Base-by-base conservation (phyloP, 2,329 filamentous ascomycete genomes). In the Ophiostoma fasciatum region DNA sequence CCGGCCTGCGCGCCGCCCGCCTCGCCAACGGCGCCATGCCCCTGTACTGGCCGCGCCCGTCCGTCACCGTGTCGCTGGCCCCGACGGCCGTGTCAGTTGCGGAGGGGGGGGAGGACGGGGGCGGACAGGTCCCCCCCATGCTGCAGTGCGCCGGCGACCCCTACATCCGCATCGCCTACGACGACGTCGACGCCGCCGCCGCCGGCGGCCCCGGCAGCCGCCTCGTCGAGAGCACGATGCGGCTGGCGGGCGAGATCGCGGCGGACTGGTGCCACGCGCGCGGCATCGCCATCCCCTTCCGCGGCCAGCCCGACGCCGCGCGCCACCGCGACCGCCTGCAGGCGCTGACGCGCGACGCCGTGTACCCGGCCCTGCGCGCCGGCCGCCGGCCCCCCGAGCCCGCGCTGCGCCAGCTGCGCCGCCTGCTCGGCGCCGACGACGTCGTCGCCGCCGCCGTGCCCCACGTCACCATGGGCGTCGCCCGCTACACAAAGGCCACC, bases 401-500 rank as follows among this genome's bases (percentile, higher is more conserved):
- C 3, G 50, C 59, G 15, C 46, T 48, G 47, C 47, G 48, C 15
- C 50, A 51, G 23, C 41, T 59, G 23, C 51, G 48, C 25, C 38
- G 50, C n/a, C 53, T 68, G 17, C 41, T 64, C 28, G 75, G 75
- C 15, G 53, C 59, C 15, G 60, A 68, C 35, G 62, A 68, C 41
- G 51, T 75, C 11, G 64, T 66, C 8, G 58, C 65, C n/a, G 53
- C 51, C 4, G 64, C 74, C 0, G 66, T 62, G 8, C 66, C 66
- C 5, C 67, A 77, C 52, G 63, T 69, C 41, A 59, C 66, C 30
- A 60, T 78, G 39, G 76, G 74, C 14, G 49, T 68, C 2, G 62
- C 71, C 36, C 67, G 69, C 56, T 78, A 79, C 51, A 58, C 68
- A 39, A 78, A 75, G 45, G 66, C 66, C 27, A 80, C 76, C 7